Conservation (phyloP, 2,329 filamentous ascomycete genomes). For the Aspergillus brasiliensis region DNA sequence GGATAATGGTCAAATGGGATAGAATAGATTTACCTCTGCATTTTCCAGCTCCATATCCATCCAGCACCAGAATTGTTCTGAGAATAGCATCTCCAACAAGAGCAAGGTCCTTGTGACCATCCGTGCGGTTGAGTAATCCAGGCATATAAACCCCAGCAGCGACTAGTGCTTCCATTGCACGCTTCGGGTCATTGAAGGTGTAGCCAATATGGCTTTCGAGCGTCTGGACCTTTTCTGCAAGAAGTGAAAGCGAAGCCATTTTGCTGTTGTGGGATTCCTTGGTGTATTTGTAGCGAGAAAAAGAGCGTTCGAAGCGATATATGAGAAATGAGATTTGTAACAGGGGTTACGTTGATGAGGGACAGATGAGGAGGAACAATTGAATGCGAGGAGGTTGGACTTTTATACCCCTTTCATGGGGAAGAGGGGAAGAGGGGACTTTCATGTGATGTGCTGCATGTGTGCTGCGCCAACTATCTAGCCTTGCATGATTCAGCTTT, state of each 20-base stretch:
- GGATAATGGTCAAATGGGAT: too few relatives aligned
- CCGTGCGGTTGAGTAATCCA: neutral
- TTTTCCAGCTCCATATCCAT: neutral
- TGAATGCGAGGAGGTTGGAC: neutral
- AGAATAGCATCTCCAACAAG: constrained; percentile 12
- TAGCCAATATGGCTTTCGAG: neutral
- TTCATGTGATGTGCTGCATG: neutral
- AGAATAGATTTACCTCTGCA: neutral
- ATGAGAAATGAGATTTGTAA: neutral
- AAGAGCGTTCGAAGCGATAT: neutral
- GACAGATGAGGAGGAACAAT: neutral
- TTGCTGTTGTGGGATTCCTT: neutral
- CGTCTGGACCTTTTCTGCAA: neutral
- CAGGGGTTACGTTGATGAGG: too few relatives aligned
- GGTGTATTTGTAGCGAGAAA: neutral
- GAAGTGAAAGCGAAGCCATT: neutral
- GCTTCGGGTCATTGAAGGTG: neutral
- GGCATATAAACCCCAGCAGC: neutral
- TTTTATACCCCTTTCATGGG: neutral
- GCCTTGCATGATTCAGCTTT: too few relatives aligned
- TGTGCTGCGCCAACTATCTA: too few relatives aligned
- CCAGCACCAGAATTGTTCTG: neutral
- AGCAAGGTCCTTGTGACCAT: constrained; percentile 12
- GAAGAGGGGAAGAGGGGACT: too few relatives aligned
- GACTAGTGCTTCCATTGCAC: neutral